phyloP scores from a whole-genome alignment of 495 filamentous ascomycete species.

The Hypoxylon crocopeplum region DNA sequence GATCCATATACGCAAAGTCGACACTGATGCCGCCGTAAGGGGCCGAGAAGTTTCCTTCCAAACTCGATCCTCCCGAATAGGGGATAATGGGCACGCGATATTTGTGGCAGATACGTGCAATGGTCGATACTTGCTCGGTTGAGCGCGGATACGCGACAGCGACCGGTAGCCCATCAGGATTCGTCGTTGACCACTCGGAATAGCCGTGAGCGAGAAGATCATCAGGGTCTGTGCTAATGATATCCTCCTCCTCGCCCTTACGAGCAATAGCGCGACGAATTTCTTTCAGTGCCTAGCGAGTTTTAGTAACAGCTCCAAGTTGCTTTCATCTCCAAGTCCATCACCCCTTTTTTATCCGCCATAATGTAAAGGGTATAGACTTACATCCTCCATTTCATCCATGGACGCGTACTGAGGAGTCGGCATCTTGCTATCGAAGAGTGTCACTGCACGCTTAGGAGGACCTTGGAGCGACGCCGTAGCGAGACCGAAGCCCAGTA shows the following conservation, averaged over 20 bases:
- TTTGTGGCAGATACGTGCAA: constrained; percentile 82
- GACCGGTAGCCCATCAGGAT: constrained; percentile 78
- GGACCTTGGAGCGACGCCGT: constrained; percentile 25
- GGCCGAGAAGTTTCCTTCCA: constrained; percentile 89
- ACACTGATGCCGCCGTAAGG: constrained; percentile 86
- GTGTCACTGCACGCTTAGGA: constrained; percentile 37
- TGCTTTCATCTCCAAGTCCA: neutral
- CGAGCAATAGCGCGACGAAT: constrained; percentile 60
- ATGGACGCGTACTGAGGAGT: constrained; percentile 56
- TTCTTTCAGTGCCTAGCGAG: constrained; percentile 65
- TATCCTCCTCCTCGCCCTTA: constrained; percentile 62
- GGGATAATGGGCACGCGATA: constrained; percentile 87
- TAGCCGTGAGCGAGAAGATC: constrained; percentile 83
- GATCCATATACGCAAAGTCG: constrained; percentile 87
- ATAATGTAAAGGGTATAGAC: constrained; percentile 27
- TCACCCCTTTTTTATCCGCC: neutral
- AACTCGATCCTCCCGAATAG: constrained; percentile 84
- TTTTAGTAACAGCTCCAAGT: constrained; percentile 20
- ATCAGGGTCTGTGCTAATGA: constrained; percentile 83
- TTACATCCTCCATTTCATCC: constrained; percentile 58
- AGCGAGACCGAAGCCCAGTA: constrained; percentile 51
- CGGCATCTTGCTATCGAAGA: constrained; percentile 47
- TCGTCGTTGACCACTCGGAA: constrained; percentile 87
- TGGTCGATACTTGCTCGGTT: constrained; percentile 80
- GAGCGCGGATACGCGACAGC: constrained; percentile 80